A percentile compares a stretch with the other conserved stretches of the same genome.
These are phyloP conservation scores for Cytospora piceicola DNA, from an alignment of 2,329 filamentous ascomycete genomes.

Conservation along the genomic window DNA sequence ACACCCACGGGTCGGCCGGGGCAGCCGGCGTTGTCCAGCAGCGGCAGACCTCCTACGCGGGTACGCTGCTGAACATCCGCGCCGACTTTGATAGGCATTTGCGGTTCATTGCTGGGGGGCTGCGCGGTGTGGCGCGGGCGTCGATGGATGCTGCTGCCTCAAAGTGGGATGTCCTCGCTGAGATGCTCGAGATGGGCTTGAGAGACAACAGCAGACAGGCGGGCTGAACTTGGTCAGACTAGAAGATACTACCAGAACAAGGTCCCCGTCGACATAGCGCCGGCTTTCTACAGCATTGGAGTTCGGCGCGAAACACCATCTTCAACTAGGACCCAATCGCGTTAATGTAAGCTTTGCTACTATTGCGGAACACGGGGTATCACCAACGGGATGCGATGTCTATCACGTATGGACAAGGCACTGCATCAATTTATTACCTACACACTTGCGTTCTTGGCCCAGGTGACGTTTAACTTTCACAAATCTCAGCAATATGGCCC, in stretches of 20 bases:
- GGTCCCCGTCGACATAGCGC: not conserved
- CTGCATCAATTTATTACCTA: not conserved
- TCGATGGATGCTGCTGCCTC: constrained; percentile 62
- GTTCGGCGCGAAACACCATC: not conserved
- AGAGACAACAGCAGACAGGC: constrained; percentile 26
- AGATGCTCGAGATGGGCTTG: constrained; percentile 69
- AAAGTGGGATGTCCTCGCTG: constrained; percentile 80
- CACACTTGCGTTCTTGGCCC: not conserved
- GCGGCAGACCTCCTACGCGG: constrained; percentile 53
- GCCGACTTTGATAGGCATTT: constrained; percentile 67
- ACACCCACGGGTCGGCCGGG: constrained; percentile 44
- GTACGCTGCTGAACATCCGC: constrained; percentile 60
- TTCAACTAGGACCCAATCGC: not conserved
- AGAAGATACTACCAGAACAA: not conserved
- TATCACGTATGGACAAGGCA: not conserved
- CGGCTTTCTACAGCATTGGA: not conserved
- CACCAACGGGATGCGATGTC: not conserved
- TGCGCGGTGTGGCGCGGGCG: constrained; percentile 76
- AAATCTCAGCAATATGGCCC: not conserved
- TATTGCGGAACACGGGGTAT: not conserved
- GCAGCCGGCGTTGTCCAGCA: not conserved
- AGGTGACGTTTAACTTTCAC: not conserved
- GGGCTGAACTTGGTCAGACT: not conserved
- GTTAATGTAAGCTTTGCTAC: not conserved
- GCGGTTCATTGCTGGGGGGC: constrained; percentile 71